Base-by-base conservation (phyloP, 441 rosid genomes). In the Gossypium davidsonii region DNA sequence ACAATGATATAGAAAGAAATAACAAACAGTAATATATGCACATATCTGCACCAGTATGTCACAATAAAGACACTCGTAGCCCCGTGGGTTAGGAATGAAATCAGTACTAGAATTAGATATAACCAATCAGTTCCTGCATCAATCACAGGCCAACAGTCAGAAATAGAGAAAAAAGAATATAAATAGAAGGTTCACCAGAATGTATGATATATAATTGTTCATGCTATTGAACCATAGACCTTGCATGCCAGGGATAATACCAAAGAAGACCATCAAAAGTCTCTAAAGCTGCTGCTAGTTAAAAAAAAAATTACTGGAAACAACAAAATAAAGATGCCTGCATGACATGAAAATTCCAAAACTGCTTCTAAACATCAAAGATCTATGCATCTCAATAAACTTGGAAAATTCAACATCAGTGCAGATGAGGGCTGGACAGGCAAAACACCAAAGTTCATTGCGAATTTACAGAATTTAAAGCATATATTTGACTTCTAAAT, bases 71-170 rank as follows among this genome's bases (percentile, higher is more conserved):
- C 68, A 44, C 57, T 72, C 42, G 72, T n/a, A 26, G 23, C 56
- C 76, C 69, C 70, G 25, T 26, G 55, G 44, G 67, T 66, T 56
- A 26, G 78, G 69, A 73, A 28, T 25, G 71, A 56, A 55, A 63
- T 34, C 74, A 59, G 57, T 49, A 39, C 74, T 25, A 49, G 18
- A 21, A 39, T 63, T 57, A 42, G 63, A 82, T 28, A 55, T 58
- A 60, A 66, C 73, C 73, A 72, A 61, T 72, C 77, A 26, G 72
- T 70, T 60, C 78, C 91, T 84, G 85, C 34, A 25, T 58, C 25
- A 73, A 73, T 69, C 61, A 67, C 59, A 59, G 28, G 52, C 26
- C 58, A 23, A 46, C 11, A 67, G 53, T 73, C 46, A 44, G 71
- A 31, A 34, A 73, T 17, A 14, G 39, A 5, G 1, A 44, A 10